Percentiles rank a stretch among this genome's conserved stretches.
phyloP scores from a whole-genome alignment of 2,329 filamentous ascomycete species.

The Dendryphion nanum region DNA sequence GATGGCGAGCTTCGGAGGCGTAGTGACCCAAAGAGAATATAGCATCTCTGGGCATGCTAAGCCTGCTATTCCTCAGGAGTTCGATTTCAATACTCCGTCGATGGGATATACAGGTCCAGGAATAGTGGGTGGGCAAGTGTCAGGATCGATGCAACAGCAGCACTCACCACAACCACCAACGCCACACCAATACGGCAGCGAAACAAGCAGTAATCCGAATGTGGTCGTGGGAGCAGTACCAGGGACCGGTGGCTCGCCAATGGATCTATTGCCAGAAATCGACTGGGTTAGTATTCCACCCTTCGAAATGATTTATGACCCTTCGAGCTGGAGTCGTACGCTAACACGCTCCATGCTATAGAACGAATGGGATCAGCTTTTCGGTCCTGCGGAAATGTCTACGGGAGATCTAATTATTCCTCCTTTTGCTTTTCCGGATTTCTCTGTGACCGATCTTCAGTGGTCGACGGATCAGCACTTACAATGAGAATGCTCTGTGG shows the following conservation, averaged over 20 bases:
- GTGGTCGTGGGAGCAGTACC: neutral
- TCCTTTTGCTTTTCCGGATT: conserved; percentile 34
- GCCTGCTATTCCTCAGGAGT: neutral
- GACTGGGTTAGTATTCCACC: conserved; percentile 70
- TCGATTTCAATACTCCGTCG: neutral
- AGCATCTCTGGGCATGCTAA: neutral
- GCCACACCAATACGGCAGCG: neutral
- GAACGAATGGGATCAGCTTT: conserved; percentile 49
- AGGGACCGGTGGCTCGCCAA: conserved; percentile 15
- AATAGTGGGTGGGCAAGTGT: neutral
- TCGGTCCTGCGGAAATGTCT: conserved; percentile 33
- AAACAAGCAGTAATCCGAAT: neutral
- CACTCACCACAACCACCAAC: neutral
- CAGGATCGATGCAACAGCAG: neutral
- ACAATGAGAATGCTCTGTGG: too few species aligned
- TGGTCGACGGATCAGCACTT: conserved; percentile 14
- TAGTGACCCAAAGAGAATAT: too few species aligned
- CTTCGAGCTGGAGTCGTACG: too few species aligned
- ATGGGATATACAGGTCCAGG: neutral
- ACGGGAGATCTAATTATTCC: conserved; percentile 31
- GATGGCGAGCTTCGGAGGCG: neutral
- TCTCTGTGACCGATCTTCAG: conserved; percentile 22
- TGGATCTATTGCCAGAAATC: conserved; percentile 49
- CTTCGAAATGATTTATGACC: too few species aligned
- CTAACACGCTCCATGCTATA: conserved; percentile 15